Evolutionary conservation across 2,329 filamentous ascomycete species (phyloP).

Genomic region (Microdochium trichocladiopsis): DNA sequence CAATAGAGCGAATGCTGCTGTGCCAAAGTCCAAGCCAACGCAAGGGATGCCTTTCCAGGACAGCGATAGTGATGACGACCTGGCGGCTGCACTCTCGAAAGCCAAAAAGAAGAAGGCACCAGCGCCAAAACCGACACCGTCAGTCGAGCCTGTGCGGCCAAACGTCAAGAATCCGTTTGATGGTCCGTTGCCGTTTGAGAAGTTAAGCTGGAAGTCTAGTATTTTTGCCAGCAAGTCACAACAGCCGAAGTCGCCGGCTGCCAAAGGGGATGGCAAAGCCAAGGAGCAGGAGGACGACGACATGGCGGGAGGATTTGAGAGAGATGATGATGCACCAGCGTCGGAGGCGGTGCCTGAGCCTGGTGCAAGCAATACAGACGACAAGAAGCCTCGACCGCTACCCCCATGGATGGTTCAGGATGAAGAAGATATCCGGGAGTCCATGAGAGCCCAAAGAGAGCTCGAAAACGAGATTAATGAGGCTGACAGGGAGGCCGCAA

Average conservation of each 20-base stretch:
- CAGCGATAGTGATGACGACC: constrained; percentile 74
- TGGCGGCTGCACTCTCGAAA: constrained; percentile 68
- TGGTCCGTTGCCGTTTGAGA: constrained; percentile 87
- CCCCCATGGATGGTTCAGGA: constrained; percentile 67
- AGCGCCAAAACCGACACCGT: constrained; percentile 19
- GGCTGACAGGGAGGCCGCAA: constrained; percentile 49
- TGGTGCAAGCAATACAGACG: constrained; percentile 19
- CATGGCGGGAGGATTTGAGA: constrained; percentile 60
- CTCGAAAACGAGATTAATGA: constrained; percentile 56
- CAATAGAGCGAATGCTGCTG: constrained; percentile 58
- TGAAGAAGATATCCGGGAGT: constrained; percentile 58
- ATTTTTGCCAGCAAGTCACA: constrained; percentile 41
- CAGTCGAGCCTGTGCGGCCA: constrained; percentile 26
- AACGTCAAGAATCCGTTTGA: constrained; percentile 59
- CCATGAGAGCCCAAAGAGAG: constrained; percentile 50
- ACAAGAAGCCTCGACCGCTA: constrained; percentile 48
- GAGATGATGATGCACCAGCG: constrained; percentile 25
- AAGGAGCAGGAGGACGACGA: constrained; percentile 32
- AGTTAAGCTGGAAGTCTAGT: constrained; percentile 62
- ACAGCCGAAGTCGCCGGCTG: constrained; percentile 10
- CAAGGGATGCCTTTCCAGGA: constrained; percentile 30
- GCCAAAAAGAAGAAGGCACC: constrained; percentile 54
- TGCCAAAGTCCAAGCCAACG: constrained; percentile 38
- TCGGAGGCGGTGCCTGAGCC: constrained; percentile 13
- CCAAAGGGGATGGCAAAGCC: constrained; percentile 10